Evolutionary conservation across 1,284 basidiomycete species (phyloP), one percentile per base, ranked within the genome.

Genomic region (Lignosus rhinocerotis): DNA sequence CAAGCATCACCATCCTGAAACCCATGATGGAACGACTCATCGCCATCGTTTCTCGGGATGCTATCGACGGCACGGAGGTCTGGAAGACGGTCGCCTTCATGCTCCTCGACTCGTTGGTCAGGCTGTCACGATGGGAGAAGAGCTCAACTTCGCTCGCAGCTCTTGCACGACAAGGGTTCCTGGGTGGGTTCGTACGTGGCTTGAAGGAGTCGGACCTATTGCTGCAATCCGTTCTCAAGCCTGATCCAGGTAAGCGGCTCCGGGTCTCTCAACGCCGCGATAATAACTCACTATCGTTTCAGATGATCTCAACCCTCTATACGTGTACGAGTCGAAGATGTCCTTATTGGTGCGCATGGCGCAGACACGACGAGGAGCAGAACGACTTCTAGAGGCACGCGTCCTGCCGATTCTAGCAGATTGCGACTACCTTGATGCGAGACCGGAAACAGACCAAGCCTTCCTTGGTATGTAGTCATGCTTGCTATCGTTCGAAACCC

Each of bases 51-150:
- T 88, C 92, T 38, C 83, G 93, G 17, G 96, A 99, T 70, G 95
- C 94, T 0, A 90, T 96, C 58, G 95, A 98, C 66, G 95, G 94
- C 10, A 87, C 90, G 32, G 95, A 98, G 70, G 92, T 98, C 0
- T 98, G 96, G 95, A 93, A 95, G 76, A 96, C 96, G 17, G 87
- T 96, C 31, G 90, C 93, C 17, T 96, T 95, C 70, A 91, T 93
- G 76, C 78, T 93, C 6, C 78, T 96, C 51, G 92, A 95, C 70
- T 84, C 90, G 11, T 77, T 96, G 10, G 80, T 88, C 55, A 77
- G 89, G 62, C 71, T 92, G 1, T 88, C 85, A 30, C 82, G 81
- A 12, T 71, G 77, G 56, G 88, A 92, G 66, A 86, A 83, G 69
- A 83, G 83, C 19, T 80, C 86, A 53, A 66, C 76, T 6, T 75